Percentiles rank a stretch among this genome's conserved stretches.
Conservation (phyloP, 441 rosid genomes). For the Erodium moschatum region DNA sequence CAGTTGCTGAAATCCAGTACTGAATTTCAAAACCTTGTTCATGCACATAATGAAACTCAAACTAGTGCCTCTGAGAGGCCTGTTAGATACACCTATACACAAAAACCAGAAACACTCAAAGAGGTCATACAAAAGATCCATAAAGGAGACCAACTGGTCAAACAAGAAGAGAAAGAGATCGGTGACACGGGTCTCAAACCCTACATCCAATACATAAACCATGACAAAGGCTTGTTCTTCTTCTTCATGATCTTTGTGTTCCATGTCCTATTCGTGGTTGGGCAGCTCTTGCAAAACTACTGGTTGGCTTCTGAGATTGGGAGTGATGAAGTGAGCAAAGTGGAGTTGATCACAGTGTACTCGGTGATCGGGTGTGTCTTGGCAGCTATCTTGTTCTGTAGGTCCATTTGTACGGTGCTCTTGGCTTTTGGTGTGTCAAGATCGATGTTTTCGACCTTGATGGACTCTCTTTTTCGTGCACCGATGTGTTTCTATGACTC, state of each 20-base stretch:
- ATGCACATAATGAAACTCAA: slow-evolving; percentile 25
- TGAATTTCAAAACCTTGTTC: slow-evolving; percentile 38
- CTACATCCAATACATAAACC: slow-evolving; percentile 36
- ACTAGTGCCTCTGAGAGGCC: slow-evolving; percentile 18
- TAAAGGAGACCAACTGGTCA: slow-evolving; percentile 31
- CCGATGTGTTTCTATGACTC: slow-evolving; percentile 54
- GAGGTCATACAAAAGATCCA: slow-evolving; percentile 24
- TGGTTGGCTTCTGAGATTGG: slow-evolving; percentile 37
- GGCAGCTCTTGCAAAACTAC: slow-evolving; percentile 29
- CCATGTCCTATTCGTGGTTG: slow-evolving; percentile 27
- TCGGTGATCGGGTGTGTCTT: slow-evolving; percentile 21
- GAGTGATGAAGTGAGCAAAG: slow-evolving; percentile 21
- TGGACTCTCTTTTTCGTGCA: slow-evolving; percentile 38
- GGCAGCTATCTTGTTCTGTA: slow-evolving; percentile 28
- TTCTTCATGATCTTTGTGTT: slow-evolving; percentile 20
- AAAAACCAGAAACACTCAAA: slow-evolving; percentile 9
- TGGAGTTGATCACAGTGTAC: slow-evolving; percentile 26
- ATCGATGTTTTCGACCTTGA: slow-evolving; percentile 28
- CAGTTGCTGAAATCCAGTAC: slow-evolving; percentile 26
- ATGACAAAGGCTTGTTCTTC: slow-evolving; percentile 31
- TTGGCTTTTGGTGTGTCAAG: slow-evolving; percentile 31
- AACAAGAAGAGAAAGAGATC: slow-evolving; percentile 40
- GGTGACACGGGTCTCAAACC: slow-evolving; percentile 45
- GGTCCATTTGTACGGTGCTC: slow-evolving; percentile 20
- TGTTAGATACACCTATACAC: neutral